Conservation (phyloP, 1,284 basidiomycete species). For the Apiotrichum akiyoshidainum region DNA sequence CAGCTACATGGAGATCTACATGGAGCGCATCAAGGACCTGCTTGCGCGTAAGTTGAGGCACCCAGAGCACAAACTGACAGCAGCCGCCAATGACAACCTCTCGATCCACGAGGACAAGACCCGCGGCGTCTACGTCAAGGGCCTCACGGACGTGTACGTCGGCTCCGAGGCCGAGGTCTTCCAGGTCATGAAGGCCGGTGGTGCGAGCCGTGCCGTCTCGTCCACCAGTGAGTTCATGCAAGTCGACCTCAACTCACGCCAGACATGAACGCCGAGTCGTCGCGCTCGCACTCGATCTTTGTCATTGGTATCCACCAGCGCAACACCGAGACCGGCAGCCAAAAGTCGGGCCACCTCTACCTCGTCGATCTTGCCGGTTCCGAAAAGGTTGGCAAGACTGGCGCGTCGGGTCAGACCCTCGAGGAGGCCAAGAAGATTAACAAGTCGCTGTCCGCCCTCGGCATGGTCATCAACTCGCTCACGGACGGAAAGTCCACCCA, state of each 20-base stretch:
- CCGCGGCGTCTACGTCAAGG: slow-evolving; percentile 97
- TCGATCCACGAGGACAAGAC: slow-evolving; percentile 98
- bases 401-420: slow-evolving; percentile 95
- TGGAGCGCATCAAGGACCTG: slow-evolving; percentile 93
- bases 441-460: slow-evolving; percentile 93
- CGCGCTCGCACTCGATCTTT: slow-evolving; percentile 98
- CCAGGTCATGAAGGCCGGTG: slow-evolving; percentile 97
- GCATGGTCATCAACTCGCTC: slow-evolving; percentile 99
- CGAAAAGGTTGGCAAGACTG: slow-evolving; percentile 98
- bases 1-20: slow-evolving; percentile 99
- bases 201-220: slow-evolving; percentile 83
- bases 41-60: slow-evolving; percentile 74
- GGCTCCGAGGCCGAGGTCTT: slow-evolving; percentile 95
- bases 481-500: slow-evolving; percentile 98
- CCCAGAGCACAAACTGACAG: background rate
- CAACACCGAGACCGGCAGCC: slow-evolving; percentile 91
- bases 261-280: slow-evolving; percentile 99
- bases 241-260: slow-evolving; percentile 7
- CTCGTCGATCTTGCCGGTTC: slow-evolving; percentile 98
- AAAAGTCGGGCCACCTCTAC: slow-evolving; percentile 95
- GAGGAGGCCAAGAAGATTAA: slow-evolving; percentile 99
- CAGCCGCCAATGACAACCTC: slow-evolving; percentile 97
- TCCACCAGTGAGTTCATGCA: slow-evolving; percentile 72
- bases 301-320: slow-evolving; percentile 95
- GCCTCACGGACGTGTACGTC: slow-evolving; percentile 96